A percentile compares a stretch with the other conserved stretches of the same genome.
These are phyloP conservation scores for Aspergillus aculeatinus DNA, from an alignment of 2,329 filamentous ascomycete genomes.

Conservation along the genomic window DNA sequence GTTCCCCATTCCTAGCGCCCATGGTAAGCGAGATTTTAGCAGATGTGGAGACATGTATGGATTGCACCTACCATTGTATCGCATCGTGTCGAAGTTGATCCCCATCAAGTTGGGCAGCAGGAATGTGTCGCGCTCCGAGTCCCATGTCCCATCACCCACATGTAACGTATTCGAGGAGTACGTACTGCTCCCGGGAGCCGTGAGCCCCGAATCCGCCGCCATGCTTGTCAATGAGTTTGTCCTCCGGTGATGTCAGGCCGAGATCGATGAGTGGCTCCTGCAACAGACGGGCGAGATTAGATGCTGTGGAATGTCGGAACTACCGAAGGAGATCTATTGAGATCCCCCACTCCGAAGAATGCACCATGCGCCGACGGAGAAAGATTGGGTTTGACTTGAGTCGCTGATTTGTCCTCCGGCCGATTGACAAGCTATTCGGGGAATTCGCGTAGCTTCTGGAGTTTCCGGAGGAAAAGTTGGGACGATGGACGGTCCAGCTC, in stretches of 20 bases:
- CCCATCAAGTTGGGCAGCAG: conserved; percentile 64
- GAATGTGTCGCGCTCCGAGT: conserved; percentile 61
- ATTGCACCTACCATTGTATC: conserved; percentile 59
- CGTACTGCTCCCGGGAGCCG: conserved; percentile 59
- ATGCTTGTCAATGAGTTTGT: conserved; percentile 22
- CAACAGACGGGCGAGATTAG: conserved; percentile 20
- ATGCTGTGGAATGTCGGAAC: conserved; percentile 39
- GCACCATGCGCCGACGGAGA: conserved; percentile 40
- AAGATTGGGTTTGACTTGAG: conserved; percentile 11
- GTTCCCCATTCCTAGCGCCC: conserved; percentile 61
- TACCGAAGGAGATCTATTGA: conserved; percentile 44
- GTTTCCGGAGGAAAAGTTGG: background rate
- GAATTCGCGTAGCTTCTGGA: background rate
- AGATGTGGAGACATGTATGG: background rate
- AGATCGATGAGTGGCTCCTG: background rate
- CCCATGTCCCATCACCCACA: conserved; percentile 68
- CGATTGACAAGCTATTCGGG: background rate
- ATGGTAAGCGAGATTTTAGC: conserved; percentile 14
- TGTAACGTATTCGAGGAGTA: conserved; percentile 62
- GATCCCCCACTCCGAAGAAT: conserved; percentile 46
- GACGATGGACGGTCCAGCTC: background rate
- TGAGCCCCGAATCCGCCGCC: conserved; percentile 43
- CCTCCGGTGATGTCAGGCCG: conserved; percentile 6
- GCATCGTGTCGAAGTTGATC: conserved; percentile 65
- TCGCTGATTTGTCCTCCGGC: background rate